Evolutionary conservation across 495 filamentous ascomycete genomes (phyloP).

Genomic region (Evernia prunastri): DNA sequence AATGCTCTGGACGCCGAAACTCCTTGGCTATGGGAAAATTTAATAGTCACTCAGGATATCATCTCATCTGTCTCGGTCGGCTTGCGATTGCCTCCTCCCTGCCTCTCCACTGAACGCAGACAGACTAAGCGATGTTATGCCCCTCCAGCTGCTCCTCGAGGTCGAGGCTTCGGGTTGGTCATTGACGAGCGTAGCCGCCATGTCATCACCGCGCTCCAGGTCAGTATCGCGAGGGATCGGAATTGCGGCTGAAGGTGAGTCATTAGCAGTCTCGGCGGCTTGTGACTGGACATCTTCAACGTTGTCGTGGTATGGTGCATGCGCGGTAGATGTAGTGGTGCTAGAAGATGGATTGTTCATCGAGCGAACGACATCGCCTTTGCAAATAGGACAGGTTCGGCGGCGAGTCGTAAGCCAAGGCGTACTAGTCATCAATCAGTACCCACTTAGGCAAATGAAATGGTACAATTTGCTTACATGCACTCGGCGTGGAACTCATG

Average conservation of each 20-base stretch:
- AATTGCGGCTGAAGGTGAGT: conserved; percentile 45
- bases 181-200: conserved; percentile 38
- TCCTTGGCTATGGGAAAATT: conserved; percentile 9
- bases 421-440: conserved; percentile 53
- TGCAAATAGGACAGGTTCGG: conserved; percentile 95
- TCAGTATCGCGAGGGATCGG: conserved; percentile 37
- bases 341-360: conserved; percentile 41
- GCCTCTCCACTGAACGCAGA: conserved; percentile 47
- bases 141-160: conserved; percentile 24
- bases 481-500: conserved; percentile 97
- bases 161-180: conserved; percentile 28
- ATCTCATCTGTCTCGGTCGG: conserved; percentile 41
- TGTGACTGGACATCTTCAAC: conserved; percentile 42
- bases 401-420: conserved; percentile 96
- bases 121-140: conserved; percentile 38
- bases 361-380: conserved; percentile 82
- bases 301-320: conserved; percentile 44
- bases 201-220: conserved; percentile 36
- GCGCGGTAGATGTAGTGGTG: conserved; percentile 41
- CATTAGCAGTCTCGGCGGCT: conserved; percentile 35
- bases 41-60: not conserved
- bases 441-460: not conserved
- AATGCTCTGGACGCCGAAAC: conserved; percentile 6
- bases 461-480: conserved; percentile 69
- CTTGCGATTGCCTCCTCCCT: conserved; percentile 44